Percentiles rank a stretch among this genome's conserved stretches.
Conservation (phyloP, 1,139 yeast genomes). For the Sugiyamaella pinicola region DNA sequence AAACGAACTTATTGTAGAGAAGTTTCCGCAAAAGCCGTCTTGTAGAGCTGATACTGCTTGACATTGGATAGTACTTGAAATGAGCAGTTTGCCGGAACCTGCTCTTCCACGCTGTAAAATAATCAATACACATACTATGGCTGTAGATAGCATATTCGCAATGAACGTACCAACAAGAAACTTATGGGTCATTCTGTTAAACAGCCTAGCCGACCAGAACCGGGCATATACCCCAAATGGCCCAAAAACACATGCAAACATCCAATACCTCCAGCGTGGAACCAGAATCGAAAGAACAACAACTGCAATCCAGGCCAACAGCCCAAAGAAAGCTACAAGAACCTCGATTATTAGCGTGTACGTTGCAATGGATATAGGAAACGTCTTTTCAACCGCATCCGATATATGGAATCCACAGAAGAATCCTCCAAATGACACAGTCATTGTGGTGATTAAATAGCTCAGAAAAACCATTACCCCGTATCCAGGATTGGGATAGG, state of each 20-base stretch:
- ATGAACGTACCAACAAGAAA: constrained; percentile 77
- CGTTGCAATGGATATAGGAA: constrained; percentile 17
- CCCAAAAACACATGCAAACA: constrained; percentile 58
- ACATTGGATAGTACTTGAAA: constrained; percentile 47
- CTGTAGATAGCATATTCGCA: constrained; percentile 64
- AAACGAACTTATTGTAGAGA: constrained; percentile 79
- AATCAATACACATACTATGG: constrained; percentile 57
- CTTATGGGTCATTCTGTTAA: constrained; percentile 45
- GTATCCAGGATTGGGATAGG: constrained; percentile 68
- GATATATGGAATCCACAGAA: constrained; percentile 50
- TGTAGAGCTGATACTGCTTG: constrained; percentile 59
- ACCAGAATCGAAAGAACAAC: constrained; percentile 48
- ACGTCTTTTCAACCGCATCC: constrained; percentile 18
- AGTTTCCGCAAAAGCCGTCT: constrained; percentile 75
- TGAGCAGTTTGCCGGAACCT: constrained; percentile 33
- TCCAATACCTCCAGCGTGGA: constrained; percentile 63
- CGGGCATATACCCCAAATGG: constrained; percentile 69
- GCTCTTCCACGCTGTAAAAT: constrained; percentile 53
- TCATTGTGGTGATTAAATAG: constrained; percentile 43
- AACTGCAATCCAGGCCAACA: constrained; percentile 47
- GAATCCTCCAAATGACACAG: constrained; percentile 49
- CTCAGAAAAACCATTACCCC: constrained; percentile 59
- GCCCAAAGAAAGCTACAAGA: constrained; percentile 36
- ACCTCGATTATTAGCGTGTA: constrained; percentile 22
- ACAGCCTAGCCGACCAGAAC: constrained; percentile 53